A percentile compares a stretch with the other conserved stretches of the same genome.
Evolutionary conservation across 352 stramenopile genomes (phyloP).

Genomic region (Phytophthora constricta): DNA sequence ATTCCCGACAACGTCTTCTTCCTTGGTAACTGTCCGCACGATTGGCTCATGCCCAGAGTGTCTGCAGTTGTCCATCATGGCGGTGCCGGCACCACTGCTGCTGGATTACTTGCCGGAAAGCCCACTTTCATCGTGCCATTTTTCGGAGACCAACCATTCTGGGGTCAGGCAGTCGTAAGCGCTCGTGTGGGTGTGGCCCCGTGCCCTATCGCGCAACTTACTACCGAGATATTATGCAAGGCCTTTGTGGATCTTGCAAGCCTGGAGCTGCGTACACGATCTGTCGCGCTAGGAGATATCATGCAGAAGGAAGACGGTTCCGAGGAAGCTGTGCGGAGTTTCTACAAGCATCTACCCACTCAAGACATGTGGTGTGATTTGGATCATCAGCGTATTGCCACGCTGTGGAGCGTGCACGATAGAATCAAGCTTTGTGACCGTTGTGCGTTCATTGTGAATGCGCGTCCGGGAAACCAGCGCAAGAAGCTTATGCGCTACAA

Average conservation of each 20-base stretch:
- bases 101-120: constrained; percentile 87
- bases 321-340: constrained; percentile 75
- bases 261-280: constrained; percentile 50
- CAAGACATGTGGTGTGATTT: constrained; percentile 83
- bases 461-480: constrained; percentile 26
- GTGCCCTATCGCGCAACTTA: constrained; percentile 83
- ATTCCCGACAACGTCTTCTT: constrained; percentile 63
- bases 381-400: constrained; percentile 33
- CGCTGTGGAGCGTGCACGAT: constrained; percentile 41
- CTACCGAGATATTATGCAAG: constrained; percentile 65
- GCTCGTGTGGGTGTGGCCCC: constrained; percentile 81
- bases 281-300: constrained; percentile 43
- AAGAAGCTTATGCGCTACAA: constrained; percentile 40
- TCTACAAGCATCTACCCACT: constrained; percentile 82
- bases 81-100: constrained; percentile 89
- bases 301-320: constrained; percentile 90
- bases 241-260: constrained; percentile 72
- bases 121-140: constrained; percentile 95
- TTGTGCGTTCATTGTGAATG: constrained; percentile 37
- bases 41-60: constrained; percentile 91
- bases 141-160: constrained; percentile 95
- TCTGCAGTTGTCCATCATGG: constrained; percentile 83
- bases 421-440: constrained; percentile 47
- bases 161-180: constrained; percentile 85
- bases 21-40: constrained; percentile 76